Conservation (phyloP, 1,139 yeast genomes). For the Yamadazyma buinensis region DNA sequence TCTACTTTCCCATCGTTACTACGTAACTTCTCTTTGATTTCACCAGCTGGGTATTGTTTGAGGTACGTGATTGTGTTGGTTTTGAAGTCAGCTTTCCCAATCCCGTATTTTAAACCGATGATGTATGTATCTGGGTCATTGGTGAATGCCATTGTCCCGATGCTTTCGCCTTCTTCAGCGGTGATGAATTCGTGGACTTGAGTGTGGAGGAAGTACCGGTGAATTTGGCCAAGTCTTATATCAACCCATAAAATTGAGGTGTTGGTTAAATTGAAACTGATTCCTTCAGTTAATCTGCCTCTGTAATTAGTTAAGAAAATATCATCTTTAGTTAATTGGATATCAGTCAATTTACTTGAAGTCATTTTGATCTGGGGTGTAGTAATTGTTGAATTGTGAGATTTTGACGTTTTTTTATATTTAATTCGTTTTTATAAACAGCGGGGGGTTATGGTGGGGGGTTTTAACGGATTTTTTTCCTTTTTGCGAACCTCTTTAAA, state of each 20-base stretch:
- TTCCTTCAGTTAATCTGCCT: conserved; percentile 62
- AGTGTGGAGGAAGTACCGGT: conserved; percentile 32
- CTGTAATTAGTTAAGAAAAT: conserved; percentile 39
- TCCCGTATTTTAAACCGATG: conserved; percentile 57
- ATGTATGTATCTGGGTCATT: conserved; percentile 36
- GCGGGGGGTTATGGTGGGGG: too few relatives aligned
- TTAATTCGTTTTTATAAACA: too few relatives aligned
- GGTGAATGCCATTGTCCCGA: conserved; percentile 67
- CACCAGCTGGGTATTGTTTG: conserved; percentile 35
- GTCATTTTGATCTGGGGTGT: too few relatives aligned
- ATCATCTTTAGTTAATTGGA: conserved; percentile 5
- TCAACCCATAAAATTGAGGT: conserved; percentile 68
- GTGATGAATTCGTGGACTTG: conserved; percentile 39
- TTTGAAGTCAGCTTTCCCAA: conserved; percentile 46
- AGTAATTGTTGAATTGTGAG: too few relatives aligned
- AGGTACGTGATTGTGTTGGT: conserved; percentile 41
- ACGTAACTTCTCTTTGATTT: conserved; percentile 36
- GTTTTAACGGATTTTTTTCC: too few relatives aligned
- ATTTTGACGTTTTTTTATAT: too few relatives aligned
- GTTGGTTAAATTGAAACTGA: conserved; percentile 57
- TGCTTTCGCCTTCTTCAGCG: conserved; percentile 36
- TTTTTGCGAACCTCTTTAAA: too few relatives aligned
- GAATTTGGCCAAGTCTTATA: conserved; percentile 56
- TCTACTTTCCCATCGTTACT: conserved; percentile 75
- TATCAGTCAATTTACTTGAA: too few relatives aligned